Evolutionary conservation across 2,329 filamentous ascomycete species (phyloP).

Genomic region (Zymoseptoria ardabiliae): DNA sequence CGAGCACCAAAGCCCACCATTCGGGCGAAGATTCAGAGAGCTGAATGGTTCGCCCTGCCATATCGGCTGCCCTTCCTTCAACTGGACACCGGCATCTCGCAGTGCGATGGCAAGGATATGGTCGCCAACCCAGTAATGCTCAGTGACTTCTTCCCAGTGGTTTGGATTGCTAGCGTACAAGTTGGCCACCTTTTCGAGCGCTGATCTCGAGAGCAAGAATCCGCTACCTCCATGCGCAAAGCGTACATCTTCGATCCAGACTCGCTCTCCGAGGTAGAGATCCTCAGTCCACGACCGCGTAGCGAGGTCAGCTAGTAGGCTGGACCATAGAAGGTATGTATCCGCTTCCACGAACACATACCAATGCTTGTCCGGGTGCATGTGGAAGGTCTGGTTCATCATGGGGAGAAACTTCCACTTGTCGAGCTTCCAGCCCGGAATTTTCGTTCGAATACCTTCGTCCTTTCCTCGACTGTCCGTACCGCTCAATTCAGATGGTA

Average conservation of each 20-base stretch:
- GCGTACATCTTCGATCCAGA: constrained; percentile 28
- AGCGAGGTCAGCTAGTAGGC: constrained; percentile 35
- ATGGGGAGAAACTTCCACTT: constrained; percentile 51
- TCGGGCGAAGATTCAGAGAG: constrained; percentile 18
- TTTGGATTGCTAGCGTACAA: constrained; percentile 37
- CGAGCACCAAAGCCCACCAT: constrained; percentile 21
- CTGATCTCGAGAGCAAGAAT: constrained; percentile 35
- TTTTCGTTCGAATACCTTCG: constrained; percentile 9
- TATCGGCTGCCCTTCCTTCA: constrained; percentile 22
- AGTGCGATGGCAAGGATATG: constrained; percentile 24
- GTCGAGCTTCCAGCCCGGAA: constrained; percentile 44
- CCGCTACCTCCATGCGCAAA: constrained; percentile 37
- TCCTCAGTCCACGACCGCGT: constrained; percentile 35
- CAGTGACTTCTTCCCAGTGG: constrained; percentile 20
- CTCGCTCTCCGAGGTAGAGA: constrained; percentile 36
- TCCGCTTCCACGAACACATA: constrained; percentile 54
- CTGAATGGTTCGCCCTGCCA: constrained; percentile 21
- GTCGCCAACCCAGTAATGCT: constrained; percentile 25
- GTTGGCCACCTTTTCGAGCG: constrained; percentile 25
- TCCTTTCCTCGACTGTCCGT: constrained; percentile 6
- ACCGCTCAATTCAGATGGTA: constrained; percentile 18
- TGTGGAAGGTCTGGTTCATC: constrained; percentile 38
- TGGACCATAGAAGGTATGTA: constrained; percentile 48
- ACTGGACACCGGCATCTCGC: constrained; percentile 15
- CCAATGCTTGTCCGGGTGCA: constrained; percentile 46